phyloP scores from a whole-genome alignment of 1,284 basidiomycete genomes.

The Sparassis latifolia region DNA sequence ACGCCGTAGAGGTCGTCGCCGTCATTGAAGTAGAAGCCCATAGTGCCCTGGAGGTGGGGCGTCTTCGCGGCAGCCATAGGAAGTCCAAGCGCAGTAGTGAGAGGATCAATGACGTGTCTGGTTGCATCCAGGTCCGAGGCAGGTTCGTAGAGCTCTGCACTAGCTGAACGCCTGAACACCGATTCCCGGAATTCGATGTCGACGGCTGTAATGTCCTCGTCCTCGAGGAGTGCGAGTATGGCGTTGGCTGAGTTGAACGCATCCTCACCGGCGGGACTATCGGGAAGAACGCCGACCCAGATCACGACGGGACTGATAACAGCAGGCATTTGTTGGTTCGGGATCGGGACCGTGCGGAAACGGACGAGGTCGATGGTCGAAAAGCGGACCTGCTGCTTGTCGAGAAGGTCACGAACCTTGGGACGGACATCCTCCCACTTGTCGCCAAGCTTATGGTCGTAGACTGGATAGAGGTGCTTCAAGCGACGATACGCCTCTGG shows the following conservation, averaged over 20 bases:
- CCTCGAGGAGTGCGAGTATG: constrained; percentile 9
- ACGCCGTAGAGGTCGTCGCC: constrained; percentile 14
- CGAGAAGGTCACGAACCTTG: constrained; percentile 10
- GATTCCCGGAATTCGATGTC: constrained; percentile 29
- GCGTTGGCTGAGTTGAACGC: constrained; percentile 3
- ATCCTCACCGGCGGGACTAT: constrained; percentile 15
- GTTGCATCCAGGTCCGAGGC: constrained; percentile 15
- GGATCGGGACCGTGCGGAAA: constrained; percentile 4
- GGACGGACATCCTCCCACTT: constrained; percentile 14
- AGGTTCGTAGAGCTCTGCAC: constrained; percentile 20
- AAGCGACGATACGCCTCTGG: constrained; percentile 12
- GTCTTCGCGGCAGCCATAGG: constrained; percentile 20
- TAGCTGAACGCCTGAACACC: constrained; percentile 16
- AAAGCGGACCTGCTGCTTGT: constrained; percentile 3
- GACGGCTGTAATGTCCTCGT: constrained; percentile 18
- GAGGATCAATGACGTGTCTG: constrained; percentile 20
- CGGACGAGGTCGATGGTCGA: constrained; percentile 9
- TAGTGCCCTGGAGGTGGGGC: constrained; percentile 8
- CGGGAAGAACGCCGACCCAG: constrained; percentile 25
- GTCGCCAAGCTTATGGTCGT: constrained; percentile 8
- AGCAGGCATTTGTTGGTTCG: background rate
- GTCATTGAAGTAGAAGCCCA: constrained; percentile 9
- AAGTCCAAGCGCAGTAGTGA: constrained; percentile 29
- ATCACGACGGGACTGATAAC: constrained; percentile 14
- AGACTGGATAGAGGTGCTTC: constrained; percentile 10